Evolutionary conservation across 345 rosid species (phyloP).

Genomic region (Mangifera indica): DNA sequence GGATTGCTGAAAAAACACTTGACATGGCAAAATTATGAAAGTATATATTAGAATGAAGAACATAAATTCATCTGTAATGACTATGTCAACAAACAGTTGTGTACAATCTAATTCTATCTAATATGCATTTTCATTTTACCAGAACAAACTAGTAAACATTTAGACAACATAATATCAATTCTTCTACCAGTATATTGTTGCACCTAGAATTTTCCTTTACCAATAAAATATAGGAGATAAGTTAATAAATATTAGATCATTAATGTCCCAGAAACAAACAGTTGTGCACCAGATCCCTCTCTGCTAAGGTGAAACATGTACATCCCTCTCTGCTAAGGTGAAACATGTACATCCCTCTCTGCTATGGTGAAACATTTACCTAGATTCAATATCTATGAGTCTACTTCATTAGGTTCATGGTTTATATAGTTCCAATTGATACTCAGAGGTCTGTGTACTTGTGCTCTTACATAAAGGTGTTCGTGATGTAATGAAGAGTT

Average conservation of each 20-base stretch:
- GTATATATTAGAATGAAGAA: too few species aligned
- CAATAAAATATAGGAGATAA: not conserved
- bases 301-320: not conserved
- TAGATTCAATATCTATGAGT: not conserved
- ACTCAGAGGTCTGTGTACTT: not conserved
- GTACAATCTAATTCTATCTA: not conserved
- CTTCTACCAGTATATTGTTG: not conserved
- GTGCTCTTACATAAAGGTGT: not conserved
- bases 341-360: too few species aligned
- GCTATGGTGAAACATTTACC: not conserved
- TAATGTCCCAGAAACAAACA: conserved; percentile 3
- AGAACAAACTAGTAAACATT: not conserved
- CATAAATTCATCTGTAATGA: not conserved
- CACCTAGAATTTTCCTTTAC: not conserved
- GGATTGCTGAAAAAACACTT: not conserved
- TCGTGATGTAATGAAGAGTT: not conserved
- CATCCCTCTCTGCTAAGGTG: not conserved
- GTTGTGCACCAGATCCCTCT: not conserved
- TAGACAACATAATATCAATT: not conserved
- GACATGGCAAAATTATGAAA: not conserved
- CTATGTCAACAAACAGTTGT: not conserved
- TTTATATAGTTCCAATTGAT: not conserved
- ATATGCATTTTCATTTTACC: not conserved
- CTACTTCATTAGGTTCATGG: not conserved
- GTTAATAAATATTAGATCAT: not conserved